A percentile compares a stretch with the other conserved stretches of the same genome.
Evolutionary conservation across 805 yeast species (phyloP).

Genomic region (Maudiozyma bulderi): DNA sequence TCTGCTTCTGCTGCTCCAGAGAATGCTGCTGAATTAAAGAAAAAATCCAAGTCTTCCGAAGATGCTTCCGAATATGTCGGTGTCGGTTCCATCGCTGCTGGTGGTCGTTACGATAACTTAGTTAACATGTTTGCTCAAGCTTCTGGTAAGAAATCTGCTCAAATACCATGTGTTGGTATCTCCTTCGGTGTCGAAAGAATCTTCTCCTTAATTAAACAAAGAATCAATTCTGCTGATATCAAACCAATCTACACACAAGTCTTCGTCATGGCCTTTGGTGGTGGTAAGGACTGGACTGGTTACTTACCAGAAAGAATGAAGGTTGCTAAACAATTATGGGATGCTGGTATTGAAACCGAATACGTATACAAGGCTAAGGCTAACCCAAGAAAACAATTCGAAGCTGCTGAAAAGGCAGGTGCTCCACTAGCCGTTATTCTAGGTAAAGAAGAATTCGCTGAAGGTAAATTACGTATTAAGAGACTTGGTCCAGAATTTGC

Average conservation of each 20-base stretch:
- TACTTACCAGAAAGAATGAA: slow-evolving; percentile 86
- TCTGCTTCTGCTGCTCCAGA: slow-evolving; percentile 92
- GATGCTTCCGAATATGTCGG: slow-evolving; percentile 97
- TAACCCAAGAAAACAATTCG: slow-evolving; percentile 92
- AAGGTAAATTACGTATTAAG: slow-evolving; percentile 79
- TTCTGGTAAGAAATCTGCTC: slow-evolving; percentile 61
- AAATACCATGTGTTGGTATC: slow-evolving; percentile 94
- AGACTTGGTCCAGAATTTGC: slow-evolving; percentile 80
- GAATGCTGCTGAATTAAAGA: slow-evolving; percentile 60
- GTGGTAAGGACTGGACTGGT: slow-evolving; percentile 94
- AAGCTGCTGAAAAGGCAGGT: slow-evolving; percentile 92
- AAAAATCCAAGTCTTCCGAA: slow-evolving; percentile 41
- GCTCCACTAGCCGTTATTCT: slow-evolving; percentile 84
- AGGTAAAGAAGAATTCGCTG: slow-evolving; percentile 83
- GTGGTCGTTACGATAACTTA: slow-evolving; percentile 94
- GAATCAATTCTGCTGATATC: slow-evolving; percentile 46
- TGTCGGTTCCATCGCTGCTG: slow-evolving; percentile 97
- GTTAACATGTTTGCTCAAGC: slow-evolving; percentile 92
- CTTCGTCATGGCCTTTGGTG: slow-evolving; percentile 95
- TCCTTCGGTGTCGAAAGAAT: slow-evolving; percentile 96
- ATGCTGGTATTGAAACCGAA: slow-evolving; percentile 81
- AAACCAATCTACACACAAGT: slow-evolving; percentile 88
- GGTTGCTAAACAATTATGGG: slow-evolving; percentile 77
- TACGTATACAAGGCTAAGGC: slow-evolving; percentile 88
- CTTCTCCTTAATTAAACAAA: slow-evolving; percentile 78